Base-by-base conservation (phyloP, 495 filamentous ascomycete species). In the Xylaria scruposa region DNA sequence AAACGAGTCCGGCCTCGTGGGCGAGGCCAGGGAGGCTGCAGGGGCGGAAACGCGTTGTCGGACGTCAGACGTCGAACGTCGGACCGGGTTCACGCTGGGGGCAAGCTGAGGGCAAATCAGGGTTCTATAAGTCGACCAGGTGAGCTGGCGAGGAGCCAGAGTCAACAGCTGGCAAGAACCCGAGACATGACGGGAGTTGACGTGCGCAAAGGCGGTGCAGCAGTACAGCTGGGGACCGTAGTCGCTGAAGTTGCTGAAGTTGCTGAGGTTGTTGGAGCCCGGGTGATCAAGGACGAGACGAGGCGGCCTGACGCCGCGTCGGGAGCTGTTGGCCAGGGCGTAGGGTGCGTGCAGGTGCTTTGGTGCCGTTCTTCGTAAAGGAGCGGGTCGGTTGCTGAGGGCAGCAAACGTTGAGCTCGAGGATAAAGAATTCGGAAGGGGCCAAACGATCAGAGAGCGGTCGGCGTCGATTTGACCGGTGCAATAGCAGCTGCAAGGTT, bases 141-240 rank as follows among this genome's bases (percentile, higher is more conserved):
- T 77, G 66, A 75, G 82, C 83, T 81, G 84, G 85, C 84, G 73
- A 77, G 74, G 71, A 79, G 83, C 83, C 85, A 85, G 82, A 83
- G 80, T 83, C 83, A 86, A 78, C 82, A 80, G 74, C 73, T 74
- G 72, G 81, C 81, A 77, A 76, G 74, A 79, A 78, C 76, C 81
- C 78, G 83, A 85, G 84, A 85, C 85, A 86, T 86, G 83, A 80
- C 78, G 76, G 77, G 76, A 71, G 74, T 77, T 75, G 81, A 79
- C 75, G 78, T 80, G 79, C 62, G 70, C 61, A 21, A 67, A 24
- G 49, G 26, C 62, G 70, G 40, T 59, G 53, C 53, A 69, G 40
- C 46, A 9, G 49, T 49, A 31, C 56, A 59, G 51, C 51, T 17
- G 17, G 58, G 21, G 51, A 38, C 62, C 75, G 72, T 78, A 76